Evolutionary conservation across 805 yeast species (phyloP), one percentile per base, ranked within the genome.

Genomic region (Candida ipomoeae): DNA sequence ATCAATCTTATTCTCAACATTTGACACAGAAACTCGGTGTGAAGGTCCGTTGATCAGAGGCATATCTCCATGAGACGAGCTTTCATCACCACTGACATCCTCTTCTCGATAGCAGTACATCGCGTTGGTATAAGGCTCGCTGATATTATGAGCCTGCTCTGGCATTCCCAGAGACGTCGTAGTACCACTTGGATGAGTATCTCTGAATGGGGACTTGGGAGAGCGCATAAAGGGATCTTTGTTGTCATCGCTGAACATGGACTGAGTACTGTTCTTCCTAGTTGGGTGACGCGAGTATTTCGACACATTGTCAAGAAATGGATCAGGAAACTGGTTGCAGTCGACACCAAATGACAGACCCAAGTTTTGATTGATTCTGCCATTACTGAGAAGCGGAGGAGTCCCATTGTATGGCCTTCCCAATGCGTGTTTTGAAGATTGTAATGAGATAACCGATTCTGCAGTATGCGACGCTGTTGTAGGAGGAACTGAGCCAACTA

Each of bases 51-150:
- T 57, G 8, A 53, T 33, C 58, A 56, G 55, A 21, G 51, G 50
- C 46, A 52, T 52, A 45, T 70, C 71, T 2, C 64, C 70, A 32
- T 65, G 69, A n/a, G 60, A 62, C 6, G 69, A 63, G 6, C 56
- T 54, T 29, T 66, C 73, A 29, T 63, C 73, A 15, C 58, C 66
- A 40, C 62, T 58, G 10, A 53, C 63, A 26, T 56, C 63, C 43
- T 64, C 69, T n/a, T 61, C 67, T 15, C 61, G 63, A 42, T 61
- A 63, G 18, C 65, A 61, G 42, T 61, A 62, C 39, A 56, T 56
- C 6, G 63, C 70, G 17, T 62, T 70, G 40, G 61, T 62, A 52
- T 60, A 68, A 2, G 50, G 58, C 23, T 60, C 68, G 40, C 54
- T 57, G 13, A 62, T 54, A 38, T 64, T 62, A 13, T 50, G 58